phyloP scores from a whole-genome alignment of 2,329 filamentous ascomycete genomes.

The Verticillium albo-atrum region DNA sequence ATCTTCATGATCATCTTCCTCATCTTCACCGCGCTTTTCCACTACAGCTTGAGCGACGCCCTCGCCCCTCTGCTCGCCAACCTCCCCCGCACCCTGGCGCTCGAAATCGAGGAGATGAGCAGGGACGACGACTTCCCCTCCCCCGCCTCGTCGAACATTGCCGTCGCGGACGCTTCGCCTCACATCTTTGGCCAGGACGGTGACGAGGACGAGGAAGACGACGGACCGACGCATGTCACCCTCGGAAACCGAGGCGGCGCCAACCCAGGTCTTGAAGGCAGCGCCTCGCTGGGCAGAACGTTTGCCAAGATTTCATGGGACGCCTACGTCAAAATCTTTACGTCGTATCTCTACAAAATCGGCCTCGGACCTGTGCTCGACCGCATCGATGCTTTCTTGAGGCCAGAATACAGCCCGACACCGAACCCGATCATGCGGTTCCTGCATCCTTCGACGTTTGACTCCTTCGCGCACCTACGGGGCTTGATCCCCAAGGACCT shows the following conservation, averaged over 20 bases:
- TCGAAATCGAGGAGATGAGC: slow-evolving; percentile 43
- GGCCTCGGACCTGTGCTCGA: slow-evolving; percentile 21
- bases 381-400: slow-evolving; percentile 20
- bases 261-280: slow-evolving; percentile 26
- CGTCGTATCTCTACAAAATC: slow-evolving; percentile 16
- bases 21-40: slow-evolving; percentile 71
- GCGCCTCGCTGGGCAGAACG: slow-evolving; percentile 25
- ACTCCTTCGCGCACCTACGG: slow-evolving; percentile 55
- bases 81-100: slow-evolving; percentile 67
- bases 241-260: slow-evolving; percentile 20
- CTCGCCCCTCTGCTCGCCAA: slow-evolving; percentile 73
- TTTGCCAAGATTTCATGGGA: slow-evolving; percentile 27
- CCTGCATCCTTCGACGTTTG: slow-evolving; percentile 72
- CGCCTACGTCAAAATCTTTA: slow-evolving; percentile 31
- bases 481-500: slow-evolving; percentile 12
- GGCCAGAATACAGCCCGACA: slow-evolving; percentile 18
- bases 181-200: slow-evolving; percentile 7
- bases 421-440: slow-evolving; percentile 59
- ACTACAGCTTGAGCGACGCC: slow-evolving; percentile 68
- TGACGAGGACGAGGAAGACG: slow-evolving; percentile 19
- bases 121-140: slow-evolving; percentile 35
- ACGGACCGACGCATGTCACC: slow-evolving; percentile 12
- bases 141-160: slow-evolving; percentile 15
- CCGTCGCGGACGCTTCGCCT: slow-evolving; percentile 12
- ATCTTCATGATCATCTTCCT: slow-evolving; percentile 73